A percentile compares a stretch with the other conserved stretches of the same genome.
Conservation (phyloP, 2,329 filamentous ascomycete species). For the Hymenoscyphus fraxineus region DNA sequence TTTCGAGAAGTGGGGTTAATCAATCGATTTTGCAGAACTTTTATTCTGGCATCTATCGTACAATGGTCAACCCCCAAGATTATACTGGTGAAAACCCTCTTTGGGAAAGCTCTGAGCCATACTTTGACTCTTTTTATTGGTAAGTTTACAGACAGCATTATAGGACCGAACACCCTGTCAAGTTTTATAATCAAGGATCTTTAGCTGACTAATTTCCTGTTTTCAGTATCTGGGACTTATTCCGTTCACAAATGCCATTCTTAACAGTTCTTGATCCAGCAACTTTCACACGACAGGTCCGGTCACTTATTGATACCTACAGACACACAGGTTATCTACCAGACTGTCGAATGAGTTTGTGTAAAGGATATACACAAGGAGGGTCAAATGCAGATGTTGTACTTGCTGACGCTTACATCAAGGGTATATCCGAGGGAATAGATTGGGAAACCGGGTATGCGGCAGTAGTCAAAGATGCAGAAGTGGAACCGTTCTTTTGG, state of each 20-base stretch:
- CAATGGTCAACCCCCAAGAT: slow-evolving; percentile 68
- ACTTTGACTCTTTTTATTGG: slow-evolving; percentile 63
- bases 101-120: slow-evolving; percentile 63
- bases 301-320: slow-evolving; percentile 70
- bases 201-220: not conserved
- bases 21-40: slow-evolving; percentile 55
- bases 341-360: slow-evolving; percentile 59
- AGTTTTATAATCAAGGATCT: slow-evolving; percentile 60
- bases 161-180: slow-evolving; percentile 70
- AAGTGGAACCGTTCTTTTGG: slow-evolving; percentile 58
- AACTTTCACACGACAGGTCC: slow-evolving; percentile 61
- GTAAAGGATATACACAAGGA: slow-evolving; percentile 67
- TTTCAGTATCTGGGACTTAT: slow-evolving; percentile 64
- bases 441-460: slow-evolving; percentile 68
- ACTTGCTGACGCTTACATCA: slow-evolving; percentile 63
- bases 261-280: slow-evolving; percentile 63
- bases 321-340: slow-evolving; percentile 48
- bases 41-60: slow-evolving; percentile 66
- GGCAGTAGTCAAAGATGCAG: slow-evolving; percentile 62
- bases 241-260: slow-evolving; percentile 64
- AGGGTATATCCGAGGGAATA: slow-evolving; percentile 58
- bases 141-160: slow-evolving; percentile 60
- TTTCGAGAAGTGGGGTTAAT: slow-evolving; percentile 50
- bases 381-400: slow-evolving; percentile 71
- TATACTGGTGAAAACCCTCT: slow-evolving; percentile 70